Evolutionary conservation across 176 grass and related monocot species (phyloP).

Genomic region (Carex cristatella): DNA sequence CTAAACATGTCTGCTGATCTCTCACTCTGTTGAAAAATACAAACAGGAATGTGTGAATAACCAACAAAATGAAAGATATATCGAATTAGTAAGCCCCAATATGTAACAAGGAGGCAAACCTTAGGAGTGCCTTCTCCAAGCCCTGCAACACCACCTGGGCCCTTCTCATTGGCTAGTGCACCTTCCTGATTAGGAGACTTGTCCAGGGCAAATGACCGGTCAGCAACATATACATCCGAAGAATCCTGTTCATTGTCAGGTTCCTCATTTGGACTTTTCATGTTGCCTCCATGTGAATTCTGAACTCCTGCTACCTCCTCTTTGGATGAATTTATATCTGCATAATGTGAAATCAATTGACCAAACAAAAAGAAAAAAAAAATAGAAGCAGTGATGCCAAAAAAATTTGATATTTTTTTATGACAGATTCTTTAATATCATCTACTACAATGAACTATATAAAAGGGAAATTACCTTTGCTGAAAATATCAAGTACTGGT

Average conservation of each 20-base stretch:
- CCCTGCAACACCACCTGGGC: slow-evolving; percentile 31
- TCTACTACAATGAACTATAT: background rate
- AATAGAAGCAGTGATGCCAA: background rate
- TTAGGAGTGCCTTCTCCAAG: slow-evolving; percentile 92
- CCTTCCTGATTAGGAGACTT: slow-evolving; percentile 59
- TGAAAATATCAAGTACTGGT: slow-evolving; percentile 33
- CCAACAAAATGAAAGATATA: background rate
- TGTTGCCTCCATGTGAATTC: background rate
- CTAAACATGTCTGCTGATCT: slow-evolving; percentile 85
- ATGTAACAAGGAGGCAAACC: slow-evolving; percentile 37
- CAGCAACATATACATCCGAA: slow-evolving; percentile 45
- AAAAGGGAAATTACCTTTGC: slow-evolving; percentile 46
- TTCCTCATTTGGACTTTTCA: slow-evolving; percentile 12
- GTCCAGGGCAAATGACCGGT: slow-evolving; percentile 49
- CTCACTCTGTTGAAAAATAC: slow-evolving; percentile 66
- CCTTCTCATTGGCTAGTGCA: slow-evolving; percentile 21
- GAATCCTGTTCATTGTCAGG: slow-evolving; percentile 41
- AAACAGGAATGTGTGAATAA: slow-evolving; percentile 5
- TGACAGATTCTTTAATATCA: background rate
- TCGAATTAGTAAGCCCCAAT: slow-evolving; percentile 21
- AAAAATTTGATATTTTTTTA: background rate
- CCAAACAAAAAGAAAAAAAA: background rate
- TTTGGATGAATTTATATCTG: slow-evolving; percentile 15
- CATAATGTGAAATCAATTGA: background rate
- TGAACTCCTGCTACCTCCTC: slow-evolving; percentile 34